Percentiles rank a stretch among this genome's conserved stretches.
Conservation (phyloP, 768 basidiomycete species). For the Rhodocollybia butyracea region DNA sequence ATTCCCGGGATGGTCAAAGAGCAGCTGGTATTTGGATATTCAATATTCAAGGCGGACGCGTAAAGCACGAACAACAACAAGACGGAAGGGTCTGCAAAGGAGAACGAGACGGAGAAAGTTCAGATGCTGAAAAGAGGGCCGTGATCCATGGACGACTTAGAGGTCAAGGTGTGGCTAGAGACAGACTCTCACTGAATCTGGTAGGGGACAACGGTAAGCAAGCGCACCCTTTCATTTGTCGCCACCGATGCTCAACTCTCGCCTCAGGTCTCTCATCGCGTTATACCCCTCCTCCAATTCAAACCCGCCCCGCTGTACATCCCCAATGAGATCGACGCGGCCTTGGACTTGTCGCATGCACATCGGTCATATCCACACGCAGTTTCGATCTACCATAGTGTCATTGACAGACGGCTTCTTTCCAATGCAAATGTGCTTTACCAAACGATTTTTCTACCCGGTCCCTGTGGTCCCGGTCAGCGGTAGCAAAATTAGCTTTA, state of each 20-base stretch:
- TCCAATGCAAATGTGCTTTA: slow-evolving; percentile 97
- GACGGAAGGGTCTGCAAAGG: too few species aligned
- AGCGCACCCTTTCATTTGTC: not conserved
- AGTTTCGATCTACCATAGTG: slow-evolving; percentile 97
- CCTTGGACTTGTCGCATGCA: slow-evolving; percentile 93
- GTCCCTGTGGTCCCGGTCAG: too few species aligned
- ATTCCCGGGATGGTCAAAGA: too few species aligned
- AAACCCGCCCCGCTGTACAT: slow-evolving; percentile 99
- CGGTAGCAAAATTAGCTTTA: too few species aligned
- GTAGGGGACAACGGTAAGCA: slow-evolving; percentile 87
- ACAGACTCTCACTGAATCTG: slow-evolving; percentile 94
- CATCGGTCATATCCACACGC: slow-evolving; percentile 98
- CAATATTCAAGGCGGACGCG: too few species aligned
- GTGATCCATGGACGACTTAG: slow-evolving; percentile 90
- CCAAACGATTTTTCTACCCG: too few species aligned
- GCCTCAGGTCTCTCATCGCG: slow-evolving; percentile 86
- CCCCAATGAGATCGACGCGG: slow-evolving; percentile 97
- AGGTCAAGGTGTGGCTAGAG: slow-evolving; percentile 97
- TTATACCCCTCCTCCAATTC: slow-evolving; percentile 99
- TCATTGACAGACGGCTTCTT: slow-evolving; percentile 96
- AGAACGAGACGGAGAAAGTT: too few species aligned
- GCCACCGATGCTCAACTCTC: not conserved
- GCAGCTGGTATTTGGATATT: too few species aligned
- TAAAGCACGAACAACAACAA: too few species aligned
- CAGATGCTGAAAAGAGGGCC: slow-evolving; percentile 90